These are phyloP conservation scores for Metschnikowia chrysomelidarum DNA, from an alignment of 805 yeast species.

Conservation along the genomic window DNA sequence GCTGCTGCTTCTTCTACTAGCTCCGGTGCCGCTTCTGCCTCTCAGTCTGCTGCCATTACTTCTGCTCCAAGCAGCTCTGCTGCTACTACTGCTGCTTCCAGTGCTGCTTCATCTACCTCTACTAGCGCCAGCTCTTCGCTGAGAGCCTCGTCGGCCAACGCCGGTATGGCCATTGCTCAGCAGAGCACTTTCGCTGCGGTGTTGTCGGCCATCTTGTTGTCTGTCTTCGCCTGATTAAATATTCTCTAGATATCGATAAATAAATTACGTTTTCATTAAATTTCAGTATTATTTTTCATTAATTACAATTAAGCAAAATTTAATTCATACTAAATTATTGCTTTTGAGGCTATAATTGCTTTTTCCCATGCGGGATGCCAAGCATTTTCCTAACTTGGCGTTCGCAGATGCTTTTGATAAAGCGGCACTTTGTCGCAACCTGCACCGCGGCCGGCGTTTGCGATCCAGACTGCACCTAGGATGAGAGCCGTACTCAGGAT, in stretches of 20 bases:
- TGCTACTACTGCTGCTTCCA: too few species aligned
- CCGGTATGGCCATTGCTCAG: background rate
- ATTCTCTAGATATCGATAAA: background rate
- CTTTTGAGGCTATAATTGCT: too few species aligned
- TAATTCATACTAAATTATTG: too few species aligned
- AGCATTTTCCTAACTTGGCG: too few species aligned
- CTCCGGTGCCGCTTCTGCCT: slow-evolving; percentile 7
- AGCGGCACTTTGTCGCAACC: slow-evolving; percentile 4
- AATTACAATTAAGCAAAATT: too few species aligned
- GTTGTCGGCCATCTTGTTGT: slow-evolving; percentile 3
- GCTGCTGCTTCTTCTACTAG: slow-evolving; percentile 7
- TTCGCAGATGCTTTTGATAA: slow-evolving; percentile 8
- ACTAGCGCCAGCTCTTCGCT: background rate
- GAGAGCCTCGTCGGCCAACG: slow-evolving; percentile 7
- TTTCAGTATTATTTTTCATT: too few species aligned
- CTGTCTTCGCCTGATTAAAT: slow-evolving; percentile 5
- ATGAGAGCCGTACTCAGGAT: too few species aligned
- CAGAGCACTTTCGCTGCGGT: background rate
- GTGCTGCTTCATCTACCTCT: slow-evolving; percentile 4
- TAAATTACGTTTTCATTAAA: background rate
- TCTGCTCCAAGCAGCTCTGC: slow-evolving; percentile 5
- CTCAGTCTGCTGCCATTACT: slow-evolving; percentile 10
- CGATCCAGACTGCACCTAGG: too few species aligned
- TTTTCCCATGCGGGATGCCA: too few species aligned
- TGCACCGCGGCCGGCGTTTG: slow-evolving; percentile 1